These are phyloP conservation scores for Senna tora DNA, from an alignment of 306 rosid genomes.

Conservation along the genomic window DNA sequence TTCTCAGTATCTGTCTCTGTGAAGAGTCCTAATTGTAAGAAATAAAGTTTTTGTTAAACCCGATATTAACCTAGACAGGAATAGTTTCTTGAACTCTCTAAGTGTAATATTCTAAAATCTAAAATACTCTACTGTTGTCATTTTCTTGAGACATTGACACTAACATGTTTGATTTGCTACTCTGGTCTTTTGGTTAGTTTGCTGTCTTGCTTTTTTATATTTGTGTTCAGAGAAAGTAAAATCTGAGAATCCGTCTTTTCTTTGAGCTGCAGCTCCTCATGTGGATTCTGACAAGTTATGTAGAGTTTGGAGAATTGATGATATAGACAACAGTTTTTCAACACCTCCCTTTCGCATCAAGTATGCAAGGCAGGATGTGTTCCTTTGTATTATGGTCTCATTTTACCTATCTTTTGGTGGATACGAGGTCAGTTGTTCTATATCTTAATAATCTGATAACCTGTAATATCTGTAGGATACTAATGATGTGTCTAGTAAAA, in stretches of 20 bases:
- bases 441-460: slow-evolving; percentile 17
- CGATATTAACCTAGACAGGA: background rate
- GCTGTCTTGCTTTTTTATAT: slow-evolving; percentile 22
- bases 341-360: slow-evolving; percentile 80
- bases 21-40: too few relatives aligned
- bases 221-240: slow-evolving; percentile 31
- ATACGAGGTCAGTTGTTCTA: slow-evolving; percentile 59
- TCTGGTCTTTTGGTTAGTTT: slow-evolving; percentile 23
- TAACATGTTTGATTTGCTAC: slow-evolving; percentile 29
- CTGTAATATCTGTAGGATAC: background rate
- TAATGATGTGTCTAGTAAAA: background rate
- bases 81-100: slow-evolving; percentile 8
- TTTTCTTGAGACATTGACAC: slow-evolving; percentile 21
- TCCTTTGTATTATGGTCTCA: slow-evolving; percentile 85
- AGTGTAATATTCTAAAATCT: slow-evolving; percentile 5
- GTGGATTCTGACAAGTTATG: slow-evolving; percentile 71
- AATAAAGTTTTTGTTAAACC: background rate
- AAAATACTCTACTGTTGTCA: background rate
- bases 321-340: slow-evolving; percentile 88
- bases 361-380: slow-evolving; percentile 89
- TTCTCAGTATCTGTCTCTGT: too few relatives aligned
- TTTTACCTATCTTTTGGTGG: slow-evolving; percentile 72
- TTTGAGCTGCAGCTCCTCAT: slow-evolving; percentile 81
- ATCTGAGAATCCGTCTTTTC: slow-evolving; percentile 45
- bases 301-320: slow-evolving; percentile 92